Evolutionary conservation across 257 asterid genomes (phyloP).

Genomic region (Scutellaria baicalensis): DNA sequence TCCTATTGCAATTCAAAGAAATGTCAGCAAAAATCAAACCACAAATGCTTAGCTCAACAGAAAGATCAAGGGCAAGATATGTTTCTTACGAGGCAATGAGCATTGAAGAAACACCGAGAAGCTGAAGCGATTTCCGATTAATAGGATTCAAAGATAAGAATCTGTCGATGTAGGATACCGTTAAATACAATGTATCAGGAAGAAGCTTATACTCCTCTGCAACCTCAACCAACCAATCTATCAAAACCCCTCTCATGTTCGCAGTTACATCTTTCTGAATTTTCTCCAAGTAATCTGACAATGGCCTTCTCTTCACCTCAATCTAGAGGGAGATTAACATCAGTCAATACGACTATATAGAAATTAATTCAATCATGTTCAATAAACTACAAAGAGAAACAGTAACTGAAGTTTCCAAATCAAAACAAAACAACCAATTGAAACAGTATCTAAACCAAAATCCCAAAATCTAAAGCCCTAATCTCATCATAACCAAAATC

Average conservation of each 20-base stretch:
- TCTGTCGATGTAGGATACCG: conserved; percentile 67
- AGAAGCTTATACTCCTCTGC: conserved; percentile 86
- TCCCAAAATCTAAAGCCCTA: not conserved
- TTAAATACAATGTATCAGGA: conserved; percentile 59
- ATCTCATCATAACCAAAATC: not conserved
- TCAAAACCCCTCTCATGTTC: conserved; percentile 77
- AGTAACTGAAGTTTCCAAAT: not conserved
- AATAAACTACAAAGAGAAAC: not conserved
- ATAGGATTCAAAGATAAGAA: conserved; percentile 47
- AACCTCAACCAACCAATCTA: conserved; percentile 94
- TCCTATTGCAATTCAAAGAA: conserved; percentile 32
- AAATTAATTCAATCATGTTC: not conserved
- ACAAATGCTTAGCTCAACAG: not conserved
- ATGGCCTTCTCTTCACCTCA: conserved; percentile 69
- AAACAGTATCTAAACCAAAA: not conserved
- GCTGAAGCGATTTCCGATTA: conserved; percentile 66
- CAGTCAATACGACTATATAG: not conserved
- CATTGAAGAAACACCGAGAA: conserved; percentile 97
- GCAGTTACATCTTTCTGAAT: conserved; percentile 74
- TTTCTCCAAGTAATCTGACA: conserved; percentile 56
- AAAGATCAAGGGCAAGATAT: not conserved
- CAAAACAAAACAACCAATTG: not conserved
- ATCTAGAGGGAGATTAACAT: conserved; percentile 29
- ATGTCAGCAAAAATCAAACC: not conserved
- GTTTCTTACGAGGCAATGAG: conserved; percentile 86